Evolutionary conservation across 2,329 filamentous ascomycete genomes (phyloP), one percentile per base, ranked within the genome.

Genomic region (Colletotrichum limetticola): DNA sequence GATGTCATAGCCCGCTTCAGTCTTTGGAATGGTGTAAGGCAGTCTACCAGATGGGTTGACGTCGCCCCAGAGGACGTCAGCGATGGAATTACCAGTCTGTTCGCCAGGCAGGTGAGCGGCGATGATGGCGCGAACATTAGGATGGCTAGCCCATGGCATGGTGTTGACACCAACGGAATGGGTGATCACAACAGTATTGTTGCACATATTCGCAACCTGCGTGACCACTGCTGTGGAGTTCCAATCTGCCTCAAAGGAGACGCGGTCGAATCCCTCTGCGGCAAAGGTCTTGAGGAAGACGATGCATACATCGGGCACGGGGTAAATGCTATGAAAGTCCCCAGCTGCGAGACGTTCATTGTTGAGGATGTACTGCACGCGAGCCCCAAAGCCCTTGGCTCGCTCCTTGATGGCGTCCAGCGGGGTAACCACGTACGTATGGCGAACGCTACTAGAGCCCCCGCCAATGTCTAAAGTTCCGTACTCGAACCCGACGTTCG

Each of bases 61-160:
- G 62, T 91, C 89, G 66, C 93, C 93, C 77, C 91, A 94, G 0
- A 95, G 84, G 42, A 95, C 83, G 76, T 93, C 90, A 30, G 88
- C 88, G 5, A 95, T 84, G 0, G 92, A 91, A 74, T 91, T 86
- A 32, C 93, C 93, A 11, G 91, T 92, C 81, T 94, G 92, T 77
- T 94, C 91, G 1, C 92, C 92, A 0, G 93, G 93, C 1, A 94
- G 86, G 78, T 94, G 91, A 24, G 92, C 92, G 53, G 92, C 86
- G 26, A 94, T 79, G 2, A 94, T 89, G 16, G 90, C 89, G 76
- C 92, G 92, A 75, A 94, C 89, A 2, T 90, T 87, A 0, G 90
- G 86, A 3, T 92, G 86, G 69, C 93, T 87, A 6, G 74, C 86
- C 79, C 86, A 91, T 2, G 89, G 83, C 71, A 90, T 86, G 78